These are phyloP conservation scores for Monosporozyma yasuniensis DNA, from an alignment of 805 yeast species.

Conservation along the genomic window DNA sequence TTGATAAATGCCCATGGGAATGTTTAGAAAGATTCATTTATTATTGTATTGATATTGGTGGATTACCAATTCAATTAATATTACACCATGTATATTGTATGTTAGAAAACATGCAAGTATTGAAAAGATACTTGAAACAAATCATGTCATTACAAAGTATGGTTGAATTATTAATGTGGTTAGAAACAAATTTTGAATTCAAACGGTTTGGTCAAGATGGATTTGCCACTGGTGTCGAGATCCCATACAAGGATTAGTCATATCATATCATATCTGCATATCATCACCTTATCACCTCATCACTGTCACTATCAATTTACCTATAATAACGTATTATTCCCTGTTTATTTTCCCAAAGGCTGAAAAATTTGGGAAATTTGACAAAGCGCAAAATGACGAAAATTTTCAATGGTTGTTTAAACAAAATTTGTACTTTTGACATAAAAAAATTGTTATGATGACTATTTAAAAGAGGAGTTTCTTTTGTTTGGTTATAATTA, in stretches of 20 bases:
- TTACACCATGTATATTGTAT: conserved; percentile 88
- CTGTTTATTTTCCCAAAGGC: neutral
- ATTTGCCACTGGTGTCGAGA: conserved; percentile 48
- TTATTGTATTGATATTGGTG: conserved; percentile 60
- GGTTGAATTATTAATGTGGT: conserved; percentile 70
- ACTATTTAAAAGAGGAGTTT: neutral
- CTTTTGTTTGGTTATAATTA: neutral
- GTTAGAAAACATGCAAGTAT: conserved; percentile 49
- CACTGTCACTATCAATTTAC: too few relatives aligned
- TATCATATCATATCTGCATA: neutral
- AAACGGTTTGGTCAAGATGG: conserved; percentile 60
- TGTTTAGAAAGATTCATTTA: conserved; percentile 81
- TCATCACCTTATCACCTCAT: too few relatives aligned
- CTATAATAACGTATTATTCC: neutral
- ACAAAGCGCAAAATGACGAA: neutral
- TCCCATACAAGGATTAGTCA: conserved; percentile 29
- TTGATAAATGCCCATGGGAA: conserved; percentile 73
- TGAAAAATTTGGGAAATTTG: neutral
- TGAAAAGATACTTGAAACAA: conserved; percentile 42
- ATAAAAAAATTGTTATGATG: neutral
- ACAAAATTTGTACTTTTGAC: neutral
- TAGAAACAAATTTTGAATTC: conserved; percentile 61
- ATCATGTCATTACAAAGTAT: conserved; percentile 54
- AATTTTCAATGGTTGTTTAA: neutral
- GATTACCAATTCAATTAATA: conserved; percentile 71